Evolutionary conservation across 1,284 basidiomycete genomes (phyloP).

Genomic region (Malassezia yamatoensis): DNA sequence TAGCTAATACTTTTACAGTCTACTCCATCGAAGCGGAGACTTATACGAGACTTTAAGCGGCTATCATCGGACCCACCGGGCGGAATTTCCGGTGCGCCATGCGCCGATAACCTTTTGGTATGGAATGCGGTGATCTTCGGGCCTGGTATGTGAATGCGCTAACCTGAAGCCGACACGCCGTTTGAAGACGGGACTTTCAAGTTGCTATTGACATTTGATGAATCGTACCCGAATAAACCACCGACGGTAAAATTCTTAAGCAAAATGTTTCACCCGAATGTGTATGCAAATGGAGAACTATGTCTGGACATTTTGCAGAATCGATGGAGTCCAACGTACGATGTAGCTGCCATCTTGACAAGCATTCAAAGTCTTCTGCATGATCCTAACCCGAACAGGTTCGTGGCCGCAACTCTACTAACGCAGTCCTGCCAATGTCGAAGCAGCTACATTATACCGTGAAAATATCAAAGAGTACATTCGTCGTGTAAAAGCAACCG

Average conservation of each 20-base stretch:
- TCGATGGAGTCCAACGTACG: constrained; percentile 94
- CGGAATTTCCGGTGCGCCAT: constrained; percentile 90
- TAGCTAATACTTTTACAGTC: constrained; percentile 21
- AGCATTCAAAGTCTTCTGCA: constrained; percentile 88
- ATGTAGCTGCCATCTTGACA: constrained; percentile 93
- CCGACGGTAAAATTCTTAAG: constrained; percentile 93
- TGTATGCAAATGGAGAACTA: constrained; percentile 93
- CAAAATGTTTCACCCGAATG: constrained; percentile 98
- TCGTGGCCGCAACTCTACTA: constrained; percentile 26
- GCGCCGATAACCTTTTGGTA: constrained; percentile 94
- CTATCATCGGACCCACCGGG: constrained; percentile 86
- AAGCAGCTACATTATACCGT: constrained; percentile 86
- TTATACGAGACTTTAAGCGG: constrained; percentile 63
- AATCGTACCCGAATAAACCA: constrained; percentile 95
- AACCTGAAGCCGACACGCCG: constrained; percentile 72
- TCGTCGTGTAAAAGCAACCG: constrained; percentile 65
- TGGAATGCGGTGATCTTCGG: constrained; percentile 99
- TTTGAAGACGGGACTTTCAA: constrained; percentile 99
- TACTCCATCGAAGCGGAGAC: constrained; percentile 43
- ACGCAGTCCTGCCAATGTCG: constrained; percentile 85
- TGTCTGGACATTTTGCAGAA: constrained; percentile 97
- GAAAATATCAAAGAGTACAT: constrained; percentile 99
- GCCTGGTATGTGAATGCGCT: constrained; percentile 58
- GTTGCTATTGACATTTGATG: constrained; percentile 85
- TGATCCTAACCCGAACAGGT: constrained; percentile 86